These are phyloP conservation scores for Trichomonas vaginalis DNA, from an alignment of 208 protist genomes.

Conservation along the genomic window DNA sequence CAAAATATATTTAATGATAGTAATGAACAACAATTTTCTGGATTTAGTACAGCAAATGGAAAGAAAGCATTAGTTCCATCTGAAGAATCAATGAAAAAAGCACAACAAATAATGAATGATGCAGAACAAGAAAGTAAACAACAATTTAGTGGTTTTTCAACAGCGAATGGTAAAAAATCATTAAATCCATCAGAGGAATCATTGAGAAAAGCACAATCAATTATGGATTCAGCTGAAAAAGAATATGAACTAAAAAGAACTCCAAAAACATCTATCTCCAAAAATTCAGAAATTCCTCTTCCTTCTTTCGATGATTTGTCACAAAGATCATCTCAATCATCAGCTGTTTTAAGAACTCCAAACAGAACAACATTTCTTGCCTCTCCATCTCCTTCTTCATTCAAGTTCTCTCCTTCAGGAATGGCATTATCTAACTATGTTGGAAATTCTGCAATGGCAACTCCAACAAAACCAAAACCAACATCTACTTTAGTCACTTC, in stretches of 20 bases:
- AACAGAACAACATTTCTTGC: not conserved
- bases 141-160: not conserved
- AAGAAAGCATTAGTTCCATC: not conserved
- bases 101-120: not conserved
- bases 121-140: too few relatives aligned
- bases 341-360: not conserved
- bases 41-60: not conserved
- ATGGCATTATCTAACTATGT: not conserved
- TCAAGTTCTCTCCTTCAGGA: not conserved
- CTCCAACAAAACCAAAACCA: not conserved
- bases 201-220: not conserved
- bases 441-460: not conserved
- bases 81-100: not conserved
- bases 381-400: not conserved
- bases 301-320: not conserved
- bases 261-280: not conserved
- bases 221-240: not conserved
- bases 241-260: not conserved
- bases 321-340: not conserved
- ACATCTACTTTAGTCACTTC: not conserved
- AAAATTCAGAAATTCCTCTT: not conserved
- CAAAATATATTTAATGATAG: not conserved
- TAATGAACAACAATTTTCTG: not conserved
- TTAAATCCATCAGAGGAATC: not conserved
- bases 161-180: not conserved